Conservation (phyloP, 2,329 filamentous ascomycete species). For the Xylariaceae sp. region DNA sequence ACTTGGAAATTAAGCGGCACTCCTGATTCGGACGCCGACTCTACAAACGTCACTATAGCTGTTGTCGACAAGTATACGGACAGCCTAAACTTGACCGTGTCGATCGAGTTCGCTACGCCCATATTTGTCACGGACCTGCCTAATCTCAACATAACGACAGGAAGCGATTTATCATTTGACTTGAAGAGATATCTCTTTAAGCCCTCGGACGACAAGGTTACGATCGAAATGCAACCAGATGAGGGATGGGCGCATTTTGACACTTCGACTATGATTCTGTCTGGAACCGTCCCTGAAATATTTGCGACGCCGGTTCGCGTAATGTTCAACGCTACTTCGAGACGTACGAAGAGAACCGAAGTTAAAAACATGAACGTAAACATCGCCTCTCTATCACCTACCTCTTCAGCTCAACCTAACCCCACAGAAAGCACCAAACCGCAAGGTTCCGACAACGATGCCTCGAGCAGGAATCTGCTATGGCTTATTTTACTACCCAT, state of each 20-base stretch:
- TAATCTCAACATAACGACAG: constrained; percentile 32
- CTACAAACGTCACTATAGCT: constrained; percentile 64
- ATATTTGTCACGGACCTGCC: constrained; percentile 36
- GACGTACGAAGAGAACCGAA: constrained; percentile 26
- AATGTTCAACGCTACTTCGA: constrained; percentile 30
- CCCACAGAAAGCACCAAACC: constrained; percentile 15
- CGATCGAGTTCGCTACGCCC: constrained; percentile 25
- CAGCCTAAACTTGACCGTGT: constrained; percentile 58
- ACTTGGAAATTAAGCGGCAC: constrained; percentile 67
- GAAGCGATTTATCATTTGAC: constrained; percentile 35
- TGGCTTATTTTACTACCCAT: constrained; percentile 35
- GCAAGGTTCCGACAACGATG: constrained; percentile 3
- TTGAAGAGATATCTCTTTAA: constrained; percentile 35
- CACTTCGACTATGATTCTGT: constrained; percentile 27
- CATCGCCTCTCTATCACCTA: constrained; percentile 15
- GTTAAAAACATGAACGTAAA: constrained; percentile 29
- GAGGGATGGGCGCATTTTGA: constrained; percentile 39
- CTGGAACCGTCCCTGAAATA: constrained; percentile 31
- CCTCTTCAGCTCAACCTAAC: constrained; percentile 4
- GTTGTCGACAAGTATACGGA: constrained; percentile 64
- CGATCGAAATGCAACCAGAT: constrained; percentile 26
- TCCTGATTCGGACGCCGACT: constrained; percentile 59
- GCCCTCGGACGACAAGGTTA: constrained; percentile 30
- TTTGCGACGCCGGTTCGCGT: constrained; percentile 18
- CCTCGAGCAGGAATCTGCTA: constrained; percentile 28